Evolutionary conservation across 192 early-diverging fungal species (phyloP).

Genomic region (Rhizoclosmatium sp.): DNA sequence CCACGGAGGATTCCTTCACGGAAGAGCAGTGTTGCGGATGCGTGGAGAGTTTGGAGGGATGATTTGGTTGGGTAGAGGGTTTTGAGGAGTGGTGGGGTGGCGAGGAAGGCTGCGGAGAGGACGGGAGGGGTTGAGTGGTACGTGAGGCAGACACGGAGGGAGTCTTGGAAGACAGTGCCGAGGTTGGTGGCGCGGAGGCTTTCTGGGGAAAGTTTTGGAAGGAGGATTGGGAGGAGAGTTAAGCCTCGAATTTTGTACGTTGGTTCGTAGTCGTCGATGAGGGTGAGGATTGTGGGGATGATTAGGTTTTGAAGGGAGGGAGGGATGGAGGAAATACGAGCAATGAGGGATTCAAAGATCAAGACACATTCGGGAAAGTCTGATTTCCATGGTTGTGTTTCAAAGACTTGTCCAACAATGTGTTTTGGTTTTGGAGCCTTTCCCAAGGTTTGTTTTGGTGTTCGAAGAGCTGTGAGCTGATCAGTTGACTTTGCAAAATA

Average conservation of each 20-base stretch:
- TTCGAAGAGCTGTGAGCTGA: not conserved
- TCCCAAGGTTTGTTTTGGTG: not conserved
- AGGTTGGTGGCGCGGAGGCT: conserved; percentile 42
- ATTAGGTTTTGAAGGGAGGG: conserved; percentile 32
- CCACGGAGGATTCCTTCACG: conserved; percentile 41
- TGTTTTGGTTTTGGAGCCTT: conserved; percentile 8
- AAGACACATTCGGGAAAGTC: conserved; percentile 43
- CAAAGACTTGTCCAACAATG: not conserved
- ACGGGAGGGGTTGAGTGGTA: conserved; percentile 40
- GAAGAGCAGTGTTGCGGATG: too few relatives aligned
- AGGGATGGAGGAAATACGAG: too few relatives aligned
- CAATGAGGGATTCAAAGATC: conserved; percentile 40
- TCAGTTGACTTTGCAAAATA: conserved; percentile 27
- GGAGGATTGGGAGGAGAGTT: conserved; percentile 26
- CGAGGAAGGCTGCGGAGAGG: conserved; percentile 27
- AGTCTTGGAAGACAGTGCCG: conserved; percentile 46
- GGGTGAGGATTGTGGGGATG: conserved; percentile 42
- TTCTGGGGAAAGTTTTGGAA: conserved; percentile 27
- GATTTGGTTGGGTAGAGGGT: too few relatives aligned
- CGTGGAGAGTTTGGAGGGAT: too few relatives aligned
- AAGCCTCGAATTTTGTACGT: conserved; percentile 44
- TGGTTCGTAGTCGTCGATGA: conserved; percentile 51
- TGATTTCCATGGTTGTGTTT: conserved; percentile 47
- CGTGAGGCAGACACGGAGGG: conserved; percentile 29
- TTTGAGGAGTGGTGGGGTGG: too few relatives aligned